Base-by-base conservation (phyloP, 1,284 basidiomycete species). In the Ustilago trichophora region DNA sequence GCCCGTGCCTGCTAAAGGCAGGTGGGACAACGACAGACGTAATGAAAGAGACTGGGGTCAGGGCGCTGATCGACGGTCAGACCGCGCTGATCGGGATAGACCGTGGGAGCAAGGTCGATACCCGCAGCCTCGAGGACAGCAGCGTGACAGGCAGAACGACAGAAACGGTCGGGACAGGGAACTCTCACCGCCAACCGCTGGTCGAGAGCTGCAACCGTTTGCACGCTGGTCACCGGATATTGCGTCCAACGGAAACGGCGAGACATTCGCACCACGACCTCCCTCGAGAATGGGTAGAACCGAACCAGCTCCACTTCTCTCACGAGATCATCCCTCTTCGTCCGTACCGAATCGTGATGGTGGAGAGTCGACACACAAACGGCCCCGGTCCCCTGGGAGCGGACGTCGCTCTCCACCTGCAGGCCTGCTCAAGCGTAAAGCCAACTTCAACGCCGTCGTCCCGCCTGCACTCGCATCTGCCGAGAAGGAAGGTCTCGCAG, bases 351-450 rank as follows among this genome's bases (percentile, higher is more conserved):
- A 6, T 18, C 40, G 44, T 6, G 44, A 42, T 31, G 4, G 4
- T 9, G 51, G n/a, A n/a, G n/a, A 50, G 1, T 12, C 25, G 9
- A 21, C 43, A 3, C 27, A 32, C 26, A 69, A 64, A 37, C 60
- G 66, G 2, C 44, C 60, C 8, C 47, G 52, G 3, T 69, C 66
- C 13, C 66, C 49, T 3, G 18, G 27, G 2, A 18, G 11, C 29
- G 24, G 22, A 7, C 26, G 38, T 7, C 12, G 35, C n/a, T 69
- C 66, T 19, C 66, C 66, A 0, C 66, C 66, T 2, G 51, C 66
- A 19, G 66, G 60, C 11, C 21, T 69, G 31, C 56, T 69, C 38
- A 69, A 60, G 37, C 59, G 66, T 32, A 69, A 69, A 42, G 24
- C 60, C 48, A 64, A 69, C 38, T 64, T 69, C 45, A 38, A 19